A percentile compares a stretch with the other conserved stretches of the same genome.
phyloP scores from a whole-genome alignment of 2,329 filamentous ascomycete genomes.

The Cephalotrichum gorgonifer region DNA sequence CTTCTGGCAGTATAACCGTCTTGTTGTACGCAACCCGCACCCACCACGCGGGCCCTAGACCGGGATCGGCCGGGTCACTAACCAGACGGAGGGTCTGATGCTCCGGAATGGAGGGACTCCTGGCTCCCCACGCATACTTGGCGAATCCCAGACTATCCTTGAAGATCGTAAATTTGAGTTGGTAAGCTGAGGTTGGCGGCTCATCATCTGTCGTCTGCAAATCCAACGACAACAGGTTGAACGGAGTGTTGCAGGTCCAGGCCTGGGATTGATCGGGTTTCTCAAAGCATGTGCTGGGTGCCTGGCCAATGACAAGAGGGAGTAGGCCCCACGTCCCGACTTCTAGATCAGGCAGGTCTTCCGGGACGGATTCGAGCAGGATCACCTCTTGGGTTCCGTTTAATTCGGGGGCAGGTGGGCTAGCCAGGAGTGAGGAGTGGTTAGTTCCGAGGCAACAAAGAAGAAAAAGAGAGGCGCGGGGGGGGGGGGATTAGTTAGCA shows the following conservation, averaged over 20 bases:
- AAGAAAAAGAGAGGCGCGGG: background rate
- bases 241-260: conserved; percentile 52
- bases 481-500: too few species aligned
- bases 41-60: conserved; percentile 45
- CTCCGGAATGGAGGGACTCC: conserved; percentile 33
- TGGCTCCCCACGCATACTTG: conserved; percentile 41
- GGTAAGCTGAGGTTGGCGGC: conserved; percentile 25
- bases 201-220: conserved; percentile 20
- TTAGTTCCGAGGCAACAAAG: background rate
- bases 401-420: background rate
- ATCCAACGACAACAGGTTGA: conserved; percentile 31
- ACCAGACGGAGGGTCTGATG: conserved; percentile 34
- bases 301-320: conserved; percentile 36
- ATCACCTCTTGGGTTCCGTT: conserved; percentile 19
- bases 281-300: conserved; percentile 45
- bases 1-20: conserved; percentile 40
- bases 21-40: conserved; percentile 42
- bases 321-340: conserved; percentile 48
- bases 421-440: background rate
- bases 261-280: conserved; percentile 43
- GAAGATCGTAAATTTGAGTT: conserved; percentile 25
- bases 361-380: conserved; percentile 37
- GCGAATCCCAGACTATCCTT: conserved; percentile 19
- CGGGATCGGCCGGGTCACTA: conserved; percentile 36
- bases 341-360: conserved; percentile 39